Evolutionary conservation across 2,329 filamentous ascomycete species (phyloP).

Genomic region (Fusarium miscanthi): DNA sequence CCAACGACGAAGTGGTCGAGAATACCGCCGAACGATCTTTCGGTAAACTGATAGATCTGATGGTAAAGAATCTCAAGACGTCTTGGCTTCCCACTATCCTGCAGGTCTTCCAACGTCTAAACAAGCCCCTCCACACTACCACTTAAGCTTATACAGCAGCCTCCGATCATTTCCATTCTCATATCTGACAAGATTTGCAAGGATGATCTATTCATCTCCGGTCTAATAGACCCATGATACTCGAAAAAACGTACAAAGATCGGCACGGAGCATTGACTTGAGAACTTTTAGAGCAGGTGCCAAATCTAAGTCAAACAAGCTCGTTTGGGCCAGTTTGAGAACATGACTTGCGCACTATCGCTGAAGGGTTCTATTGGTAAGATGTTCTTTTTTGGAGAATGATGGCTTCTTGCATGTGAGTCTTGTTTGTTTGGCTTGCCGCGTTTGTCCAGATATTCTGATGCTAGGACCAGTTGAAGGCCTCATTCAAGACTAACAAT

Average conservation of each 20-base stretch:
- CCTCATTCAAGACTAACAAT: not conserved
- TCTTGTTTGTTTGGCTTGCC: slow-evolving; percentile 1
- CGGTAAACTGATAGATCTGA: not conserved
- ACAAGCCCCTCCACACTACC: slow-evolving; percentile 2
- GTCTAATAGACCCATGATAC: not conserved
- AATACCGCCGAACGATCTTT: accelerated
- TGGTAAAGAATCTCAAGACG: not conserved
- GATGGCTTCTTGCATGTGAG: not conserved
- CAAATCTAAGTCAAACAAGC: slow-evolving; percentile 26
- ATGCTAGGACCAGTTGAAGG: not conserved
- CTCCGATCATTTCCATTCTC: slow-evolving; percentile 28
- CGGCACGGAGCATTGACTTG: not conserved
- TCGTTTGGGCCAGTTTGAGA: slow-evolving; percentile 30
- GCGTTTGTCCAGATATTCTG: not conserved
- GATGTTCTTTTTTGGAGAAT: not conserved
- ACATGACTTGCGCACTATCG: not conserved
- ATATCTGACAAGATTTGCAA: not conserved
- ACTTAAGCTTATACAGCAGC: slow-evolving; percentile 18
- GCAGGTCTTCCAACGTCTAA: not conserved
- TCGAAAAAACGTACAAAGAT: slow-evolving; percentile 4
- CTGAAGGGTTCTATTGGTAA: not conserved
- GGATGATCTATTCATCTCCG: slow-evolving; percentile 7
- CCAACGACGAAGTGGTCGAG: accelerated
- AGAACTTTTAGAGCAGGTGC: not conserved
- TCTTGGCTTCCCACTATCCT: not conserved